Conservation (phyloP, 1,139 yeast species). For the Suhomyces chickasaworum region DNA sequence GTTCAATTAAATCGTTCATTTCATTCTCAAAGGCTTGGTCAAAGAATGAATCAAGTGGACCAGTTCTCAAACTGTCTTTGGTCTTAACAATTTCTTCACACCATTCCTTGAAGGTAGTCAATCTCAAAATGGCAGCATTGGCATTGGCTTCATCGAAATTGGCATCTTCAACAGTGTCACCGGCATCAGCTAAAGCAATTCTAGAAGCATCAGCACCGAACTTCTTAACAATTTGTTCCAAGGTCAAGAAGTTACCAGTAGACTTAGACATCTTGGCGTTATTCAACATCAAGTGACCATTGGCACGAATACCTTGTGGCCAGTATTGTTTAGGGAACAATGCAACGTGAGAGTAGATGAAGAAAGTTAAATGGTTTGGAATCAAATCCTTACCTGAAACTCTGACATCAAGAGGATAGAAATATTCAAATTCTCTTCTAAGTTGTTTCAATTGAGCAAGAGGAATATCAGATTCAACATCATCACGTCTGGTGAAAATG, state of each 20-base stretch:
- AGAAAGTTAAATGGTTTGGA: conserved; percentile 96
- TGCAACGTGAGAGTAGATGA: conserved; percentile 90
- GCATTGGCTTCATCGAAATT: conserved; percentile 97
- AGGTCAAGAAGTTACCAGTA: conserved; percentile 95
- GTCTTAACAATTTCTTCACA: conserved; percentile 69
- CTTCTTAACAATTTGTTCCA: conserved; percentile 79
- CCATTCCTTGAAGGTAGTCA: conserved; percentile 94
- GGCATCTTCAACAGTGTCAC: conserved; percentile 97
- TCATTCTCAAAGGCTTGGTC: conserved; percentile 93
- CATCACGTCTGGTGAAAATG: conserved; percentile 75
- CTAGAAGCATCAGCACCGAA: conserved; percentile 98
- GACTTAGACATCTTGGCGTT: conserved; percentile 98
- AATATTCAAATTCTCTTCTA: conserved; percentile 94
- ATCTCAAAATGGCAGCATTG: conserved; percentile 94
- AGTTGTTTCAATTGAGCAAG: conserved; percentile 64
- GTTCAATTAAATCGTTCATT: conserved; percentile 79
- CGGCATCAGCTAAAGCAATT: conserved; percentile 98
- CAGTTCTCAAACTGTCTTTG: conserved; percentile 64
- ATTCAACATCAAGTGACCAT: conserved; percentile 93
- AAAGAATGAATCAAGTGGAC: conserved; percentile 66
- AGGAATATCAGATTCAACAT: conserved; percentile 63
- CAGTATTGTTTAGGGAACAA: conserved; percentile 86
- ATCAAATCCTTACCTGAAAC: conserved; percentile 96
- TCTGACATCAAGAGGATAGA: conserved; percentile 89
- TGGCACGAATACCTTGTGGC: conserved; percentile 94